These are phyloP conservation scores for Claviceps fusiformis DNA, from an alignment of 2,329 filamentous ascomycete genomes.

Conservation along the genomic window DNA sequence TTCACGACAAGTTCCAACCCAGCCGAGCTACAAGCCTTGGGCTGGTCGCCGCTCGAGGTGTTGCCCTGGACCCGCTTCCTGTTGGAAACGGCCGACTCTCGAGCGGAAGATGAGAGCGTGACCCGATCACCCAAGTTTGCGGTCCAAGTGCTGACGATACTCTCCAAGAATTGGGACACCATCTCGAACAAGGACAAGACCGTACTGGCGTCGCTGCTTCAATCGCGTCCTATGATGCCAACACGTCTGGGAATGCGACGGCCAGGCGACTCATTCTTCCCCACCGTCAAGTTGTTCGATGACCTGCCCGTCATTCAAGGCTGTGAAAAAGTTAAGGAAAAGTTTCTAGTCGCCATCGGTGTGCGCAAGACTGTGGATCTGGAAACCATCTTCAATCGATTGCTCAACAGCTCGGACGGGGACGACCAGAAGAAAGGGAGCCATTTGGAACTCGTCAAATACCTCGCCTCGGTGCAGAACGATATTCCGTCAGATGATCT, in stretches of 20 bases:
- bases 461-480: constrained; percentile 74
- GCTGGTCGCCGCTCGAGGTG: constrained; percentile 76
- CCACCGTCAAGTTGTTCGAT: constrained; percentile 86
- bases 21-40: constrained; percentile 61
- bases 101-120: constrained; percentile 52
- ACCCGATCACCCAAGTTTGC: constrained; percentile 62
- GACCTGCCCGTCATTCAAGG: constrained; percentile 73
- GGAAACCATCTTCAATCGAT: constrained; percentile 79
- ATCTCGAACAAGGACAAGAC: constrained; percentile 53
- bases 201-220: constrained; percentile 50
- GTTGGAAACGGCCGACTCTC: constrained; percentile 50
- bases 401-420: constrained; percentile 50
- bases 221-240: constrained; percentile 63
- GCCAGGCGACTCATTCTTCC: constrained; percentile 79
- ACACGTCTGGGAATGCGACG: constrained; percentile 83
- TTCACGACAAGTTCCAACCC: constrained; percentile 59
- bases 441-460: constrained; percentile 88
- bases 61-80: constrained; percentile 77
- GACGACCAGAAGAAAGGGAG: constrained; percentile 61
- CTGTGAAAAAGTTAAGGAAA: constrained; percentile 75
- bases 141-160: constrained; percentile 57
- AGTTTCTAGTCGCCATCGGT: constrained; percentile 68
- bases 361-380: constrained; percentile 91
- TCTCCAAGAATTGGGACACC: constrained; percentile 88
- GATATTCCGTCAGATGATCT: constrained; percentile 81